Evolutionary conservation across 2,329 filamentous ascomycete genomes (phyloP).

Genomic region (Dryadomyces quercus-mongolicae): DNA sequence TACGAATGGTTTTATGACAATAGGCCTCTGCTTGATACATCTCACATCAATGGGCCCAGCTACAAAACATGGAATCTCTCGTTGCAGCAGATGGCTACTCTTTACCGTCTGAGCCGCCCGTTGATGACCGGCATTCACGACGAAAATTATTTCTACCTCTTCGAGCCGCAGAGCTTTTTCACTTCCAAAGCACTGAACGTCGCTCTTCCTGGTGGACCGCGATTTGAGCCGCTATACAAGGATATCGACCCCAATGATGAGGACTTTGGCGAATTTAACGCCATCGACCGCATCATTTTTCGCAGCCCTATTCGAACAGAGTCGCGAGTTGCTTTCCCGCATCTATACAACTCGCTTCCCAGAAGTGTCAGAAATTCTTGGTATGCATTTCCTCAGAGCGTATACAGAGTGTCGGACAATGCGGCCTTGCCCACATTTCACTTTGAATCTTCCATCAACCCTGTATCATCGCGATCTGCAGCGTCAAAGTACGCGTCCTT

Average conservation of each 20-base stretch:
- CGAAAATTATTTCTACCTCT: constrained; percentile 96
- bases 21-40: constrained; percentile 75
- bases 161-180: constrained; percentile 87
- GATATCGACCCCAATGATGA: constrained; percentile 98
- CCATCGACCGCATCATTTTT: constrained; percentile 98
- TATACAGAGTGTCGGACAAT: constrained; percentile 81
- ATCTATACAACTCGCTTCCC: constrained; percentile 90
- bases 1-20: constrained; percentile 98
- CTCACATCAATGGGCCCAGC: constrained; percentile 90
- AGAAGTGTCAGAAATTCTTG: constrained; percentile 86
- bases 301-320: constrained; percentile 89
- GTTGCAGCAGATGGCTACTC: constrained; percentile 87
- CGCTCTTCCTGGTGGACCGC: constrained; percentile 89
- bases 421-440: constrained; percentile 89
- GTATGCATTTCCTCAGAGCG: constrained; percentile 88
- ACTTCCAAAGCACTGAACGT: constrained; percentile 96
- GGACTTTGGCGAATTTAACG: constrained; percentile 98
- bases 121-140: constrained; percentile 86
- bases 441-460: constrained; percentile 95
- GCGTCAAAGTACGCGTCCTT: constrained; percentile 88
- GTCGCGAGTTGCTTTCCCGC: constrained; percentile 88
- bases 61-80: constrained; percentile 94
- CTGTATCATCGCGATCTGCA: constrained; percentile 88
- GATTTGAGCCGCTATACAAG: constrained; percentile 96
- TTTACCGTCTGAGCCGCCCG: constrained; percentile 85